phyloP scores from a whole-genome alignment of 139 green algal genomes.

The Haematococcus lacustris region DNA sequence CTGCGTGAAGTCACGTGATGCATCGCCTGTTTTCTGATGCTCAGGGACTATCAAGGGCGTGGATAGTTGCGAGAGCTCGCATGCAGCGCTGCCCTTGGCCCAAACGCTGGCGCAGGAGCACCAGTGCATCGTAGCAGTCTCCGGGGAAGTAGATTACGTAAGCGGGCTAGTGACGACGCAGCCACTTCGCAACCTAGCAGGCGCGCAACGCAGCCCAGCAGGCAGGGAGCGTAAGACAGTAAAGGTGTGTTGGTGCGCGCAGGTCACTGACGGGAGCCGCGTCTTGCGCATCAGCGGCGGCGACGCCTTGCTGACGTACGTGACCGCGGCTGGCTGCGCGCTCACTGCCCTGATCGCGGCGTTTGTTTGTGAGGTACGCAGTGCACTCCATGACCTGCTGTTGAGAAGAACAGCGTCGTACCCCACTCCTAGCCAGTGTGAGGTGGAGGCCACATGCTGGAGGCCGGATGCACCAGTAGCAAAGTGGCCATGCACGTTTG shows the following conservation, averaged over 20 bases:
- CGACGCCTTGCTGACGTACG: slow-evolving; percentile 47
- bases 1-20: too few relatives aligned
- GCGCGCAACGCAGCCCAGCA: not conserved
- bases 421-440: too few relatives aligned
- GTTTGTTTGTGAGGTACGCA: slow-evolving; percentile 49
- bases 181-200: not conserved
- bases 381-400: slow-evolving; percentile 28
- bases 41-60: slow-evolving; percentile 37
- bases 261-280: slow-evolving; percentile 57
- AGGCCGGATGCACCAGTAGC: too few relatives aligned
- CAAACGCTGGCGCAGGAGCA: slow-evolving; percentile 37
- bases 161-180: not conserved
- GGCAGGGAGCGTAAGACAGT: not conserved
- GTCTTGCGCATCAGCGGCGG: slow-evolving; percentile 53
- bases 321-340: slow-evolving; percentile 66
- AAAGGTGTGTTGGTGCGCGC: not conserved
- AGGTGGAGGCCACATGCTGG: too few relatives aligned
- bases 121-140: slow-evolving; percentile 64
- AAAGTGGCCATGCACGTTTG: too few relatives aligned
- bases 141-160: slow-evolving; percentile 48
- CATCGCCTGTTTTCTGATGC: not conserved
- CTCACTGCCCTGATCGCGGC: slow-evolving; percentile 73
- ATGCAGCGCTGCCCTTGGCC: slow-evolving; percentile 43
- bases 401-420: too few relatives aligned
- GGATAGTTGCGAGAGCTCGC: slow-evolving; percentile 50